Percentiles rank a stretch among this genome's conserved stretches.
These are phyloP conservation scores for Neocallimastix lanati DNA, from an alignment of 192 early-diverging fungal species.

Conservation along the genomic window DNA sequence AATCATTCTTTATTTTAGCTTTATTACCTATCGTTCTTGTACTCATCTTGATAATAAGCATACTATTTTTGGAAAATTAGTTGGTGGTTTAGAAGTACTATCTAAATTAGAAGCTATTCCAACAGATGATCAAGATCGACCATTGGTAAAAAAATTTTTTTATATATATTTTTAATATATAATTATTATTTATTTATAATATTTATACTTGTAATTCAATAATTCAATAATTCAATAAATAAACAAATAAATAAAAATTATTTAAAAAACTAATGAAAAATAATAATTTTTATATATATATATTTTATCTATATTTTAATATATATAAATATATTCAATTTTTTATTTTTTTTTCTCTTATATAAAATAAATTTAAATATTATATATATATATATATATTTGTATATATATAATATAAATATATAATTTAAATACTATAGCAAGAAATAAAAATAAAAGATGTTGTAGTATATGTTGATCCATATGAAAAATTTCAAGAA, in stretches of 20 bases:
- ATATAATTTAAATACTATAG: too few species aligned
- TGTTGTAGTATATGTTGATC: conserved; percentile 62
- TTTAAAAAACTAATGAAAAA: too few species aligned
- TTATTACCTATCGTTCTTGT: conserved; percentile 23
- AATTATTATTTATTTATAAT: too few species aligned
- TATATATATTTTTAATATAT: neutral
- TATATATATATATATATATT: too few species aligned
- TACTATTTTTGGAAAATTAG: conserved; percentile 81
- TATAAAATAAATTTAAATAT: neutral
- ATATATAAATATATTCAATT: too few species aligned
- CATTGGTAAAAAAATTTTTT: conserved; percentile 8
- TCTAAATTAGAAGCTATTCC: conserved; percentile 57
- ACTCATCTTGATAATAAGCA: conserved; percentile 56
- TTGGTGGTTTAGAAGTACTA: conserved; percentile 69
- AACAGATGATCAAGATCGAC: conserved; percentile 52
- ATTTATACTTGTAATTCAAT: too few species aligned
- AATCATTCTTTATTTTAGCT: conserved; percentile 11
- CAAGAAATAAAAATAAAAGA: conserved; percentile 56
- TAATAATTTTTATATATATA: too few species aligned
- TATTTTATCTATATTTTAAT: too few species aligned
- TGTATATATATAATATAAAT: too few species aligned
- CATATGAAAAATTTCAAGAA: conserved; percentile 56
- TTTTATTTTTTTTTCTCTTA: conserved; percentile 1
- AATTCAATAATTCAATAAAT: too few species aligned
- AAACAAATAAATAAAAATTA: too few species aligned